A percentile compares a stretch with the other conserved stretches of the same genome.
Evolutionary conservation across 768 basidiomycete species (phyloP).

Genomic region (Suillus sp.): DNA sequence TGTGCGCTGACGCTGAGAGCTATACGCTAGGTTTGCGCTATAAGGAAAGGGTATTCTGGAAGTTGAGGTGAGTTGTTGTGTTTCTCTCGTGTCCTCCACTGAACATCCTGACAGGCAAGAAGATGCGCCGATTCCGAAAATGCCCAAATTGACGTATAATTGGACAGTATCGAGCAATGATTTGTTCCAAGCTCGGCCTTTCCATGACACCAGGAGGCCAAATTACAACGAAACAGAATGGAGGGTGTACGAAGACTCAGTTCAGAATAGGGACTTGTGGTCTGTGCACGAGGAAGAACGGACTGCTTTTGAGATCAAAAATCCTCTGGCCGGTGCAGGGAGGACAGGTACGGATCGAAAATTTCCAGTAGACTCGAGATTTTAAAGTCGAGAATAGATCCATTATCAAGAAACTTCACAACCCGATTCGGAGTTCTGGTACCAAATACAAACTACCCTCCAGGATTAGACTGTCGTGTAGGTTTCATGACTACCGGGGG

Average conservation of each 20-base stretch:
- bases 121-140: slow-evolving; percentile 7
- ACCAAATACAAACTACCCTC: slow-evolving; percentile 27
- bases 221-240: slow-evolving; percentile 1
- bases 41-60: slow-evolving; percentile 4
- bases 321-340: not conserved
- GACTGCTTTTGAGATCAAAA: slow-evolving; percentile 20
- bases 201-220: no score
- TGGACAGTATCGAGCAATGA: not conserved
- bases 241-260: not conserved
- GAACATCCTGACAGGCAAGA: not conserved
- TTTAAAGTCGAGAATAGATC: not conserved
- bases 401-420: not conserved
- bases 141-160: not conserved
- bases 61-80: not conserved
- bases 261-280: slow-evolving; percentile 21
- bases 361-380: slow-evolving; percentile 7
- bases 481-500: not conserved
- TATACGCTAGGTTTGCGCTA: slow-evolving; percentile 7
- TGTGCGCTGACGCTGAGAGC: not conserved
- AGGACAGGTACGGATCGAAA: not conserved
- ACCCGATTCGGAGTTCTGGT: slow-evolving; percentile 19
- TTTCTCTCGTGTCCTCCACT: not conserved
- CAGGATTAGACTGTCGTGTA: slow-evolving; percentile 12
- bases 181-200: not conserved
- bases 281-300: slow-evolving; percentile 22